These are phyloP conservation scores for Colletotrichum falcatum DNA, from an alignment of 2,329 filamentous ascomycete genomes.

Conservation along the genomic window DNA sequence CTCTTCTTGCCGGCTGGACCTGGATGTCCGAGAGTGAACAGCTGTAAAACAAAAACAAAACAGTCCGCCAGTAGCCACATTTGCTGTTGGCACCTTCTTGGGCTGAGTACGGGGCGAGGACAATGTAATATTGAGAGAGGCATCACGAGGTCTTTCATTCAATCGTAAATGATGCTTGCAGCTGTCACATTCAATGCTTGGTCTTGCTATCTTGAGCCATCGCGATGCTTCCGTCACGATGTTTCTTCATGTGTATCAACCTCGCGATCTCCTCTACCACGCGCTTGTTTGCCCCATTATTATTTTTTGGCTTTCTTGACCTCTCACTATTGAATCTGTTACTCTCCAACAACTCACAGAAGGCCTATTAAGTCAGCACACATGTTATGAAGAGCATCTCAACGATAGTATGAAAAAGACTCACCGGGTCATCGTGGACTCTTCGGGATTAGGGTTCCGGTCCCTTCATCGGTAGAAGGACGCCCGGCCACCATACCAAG, in stretches of 20 bases:
- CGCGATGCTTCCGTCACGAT: background rate
- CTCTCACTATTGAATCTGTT: background rate
- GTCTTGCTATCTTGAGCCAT: background rate
- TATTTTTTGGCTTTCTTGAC: no score
- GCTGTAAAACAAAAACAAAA: background rate
- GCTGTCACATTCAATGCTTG: background rate
- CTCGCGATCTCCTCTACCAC: background rate
- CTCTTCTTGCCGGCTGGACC: background rate
- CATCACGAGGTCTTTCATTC: background rate
- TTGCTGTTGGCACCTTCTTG: background rate
- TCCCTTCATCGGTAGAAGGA: background rate
- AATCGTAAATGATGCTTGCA: rapidly evolving
- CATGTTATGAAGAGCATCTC: background rate
- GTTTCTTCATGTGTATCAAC: background rate
- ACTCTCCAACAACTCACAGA: no score
- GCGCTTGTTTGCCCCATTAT: background rate
- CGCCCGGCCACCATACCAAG: background rate
- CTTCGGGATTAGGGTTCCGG: no score
- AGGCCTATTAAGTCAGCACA: background rate
- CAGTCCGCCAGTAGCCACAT: background rate
- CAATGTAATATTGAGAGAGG: no score
- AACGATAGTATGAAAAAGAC: background rate
- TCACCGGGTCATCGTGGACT: background rate
- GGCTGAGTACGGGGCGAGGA: background rate
- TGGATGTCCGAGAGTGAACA: background rate